Conservation (phyloP, 2,329 filamentous ascomycete genomes). For the Microsporum audouinii region DNA sequence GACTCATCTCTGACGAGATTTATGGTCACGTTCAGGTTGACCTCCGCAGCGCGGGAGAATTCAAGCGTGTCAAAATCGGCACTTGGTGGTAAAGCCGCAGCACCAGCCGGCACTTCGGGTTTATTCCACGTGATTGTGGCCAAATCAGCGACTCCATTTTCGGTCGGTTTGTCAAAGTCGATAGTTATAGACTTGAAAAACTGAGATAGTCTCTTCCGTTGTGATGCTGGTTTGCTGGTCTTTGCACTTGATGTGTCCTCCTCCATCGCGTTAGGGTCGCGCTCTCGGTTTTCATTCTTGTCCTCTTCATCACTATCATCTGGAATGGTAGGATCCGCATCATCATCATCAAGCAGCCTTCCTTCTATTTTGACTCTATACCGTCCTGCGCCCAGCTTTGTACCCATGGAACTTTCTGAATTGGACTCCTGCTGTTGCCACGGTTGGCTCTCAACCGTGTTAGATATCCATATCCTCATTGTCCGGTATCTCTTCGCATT, state of each 20-base stretch:
- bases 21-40: conserved; percentile 83
- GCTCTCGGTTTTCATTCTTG: conserved; percentile 26
- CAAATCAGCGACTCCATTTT: conserved; percentile 33
- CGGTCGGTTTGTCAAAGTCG: conserved; percentile 38
- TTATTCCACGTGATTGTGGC: conserved; percentile 73
- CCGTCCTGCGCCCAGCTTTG: conserved; percentile 34
- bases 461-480: conserved; percentile 86
- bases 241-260: conserved; percentile 39
- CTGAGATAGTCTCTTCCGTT: conserved; percentile 36
- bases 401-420: conserved; percentile 53
- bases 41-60: conserved; percentile 84
- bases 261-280: conserved; percentile 49
- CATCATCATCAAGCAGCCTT: conserved; percentile 63
- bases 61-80: conserved; percentile 82
- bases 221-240: conserved; percentile 19
- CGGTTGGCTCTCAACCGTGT: conserved; percentile 84
- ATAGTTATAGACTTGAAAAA: conserved; percentile 44
- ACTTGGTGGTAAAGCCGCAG: conserved; percentile 47
- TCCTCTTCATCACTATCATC: conserved; percentile 41
- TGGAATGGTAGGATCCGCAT: conserved; percentile 42
- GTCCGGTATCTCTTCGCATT: conserved; percentile 71
- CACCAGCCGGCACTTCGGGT: conserved; percentile 45
- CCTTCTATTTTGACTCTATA: conserved; percentile 91
- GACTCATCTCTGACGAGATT: conserved; percentile 75
- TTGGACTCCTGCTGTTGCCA: conserved; percentile 61